Base-by-base conservation (phyloP, 1,284 basidiomycete genomes). In the Leccinum pachyderme region DNA sequence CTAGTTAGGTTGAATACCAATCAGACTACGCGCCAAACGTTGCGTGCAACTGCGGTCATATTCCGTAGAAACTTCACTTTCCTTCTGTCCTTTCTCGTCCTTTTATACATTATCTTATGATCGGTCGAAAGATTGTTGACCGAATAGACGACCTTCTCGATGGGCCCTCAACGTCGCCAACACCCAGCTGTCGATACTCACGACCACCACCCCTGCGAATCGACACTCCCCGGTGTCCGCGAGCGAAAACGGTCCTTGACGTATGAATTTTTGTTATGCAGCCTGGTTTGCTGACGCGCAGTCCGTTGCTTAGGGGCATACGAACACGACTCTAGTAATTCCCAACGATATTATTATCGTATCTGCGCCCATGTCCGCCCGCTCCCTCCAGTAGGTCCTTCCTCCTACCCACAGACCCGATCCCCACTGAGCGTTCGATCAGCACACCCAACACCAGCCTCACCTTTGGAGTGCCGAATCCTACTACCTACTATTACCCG, bases 391-490 rank as follows among this genome's bases (percentile, higher is more conserved):
- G 66, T 69, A 49, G 35, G 68, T 59, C 13, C 41, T 22, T 45
- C 49, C 49, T 18, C 58, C 59, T 54, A 49, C 57, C 24, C 31
- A 18, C 18, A 49, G n/a, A 8, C 35, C 47, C 27, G 56, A 62
- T 59, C 47, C 54, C 41, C 57, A 27, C 56, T 63, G 32, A 68
- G 11, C 51, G 44, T 52, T 33, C n/a, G 50, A 54, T 25, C 52
- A 69, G 65, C 58, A 65, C 52, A 24, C 62, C 66, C 24, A 57
- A 67, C 24, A 45, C 61, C 11, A 33, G 59, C 44, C 58, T 66
- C 59, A 65, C 67, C n/a, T 63, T 66, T n/a, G 68, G 69, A 32
- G 58, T 63, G 41, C 64, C 65, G 4, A 65, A 65, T 54, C 62
- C 61, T 27, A 62, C 61, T 31, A 62, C 54, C 24, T 41, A 25